Base-by-base conservation (phyloP, 352 stramenopile genomes). In the Phytophthora fragariae region DNA sequence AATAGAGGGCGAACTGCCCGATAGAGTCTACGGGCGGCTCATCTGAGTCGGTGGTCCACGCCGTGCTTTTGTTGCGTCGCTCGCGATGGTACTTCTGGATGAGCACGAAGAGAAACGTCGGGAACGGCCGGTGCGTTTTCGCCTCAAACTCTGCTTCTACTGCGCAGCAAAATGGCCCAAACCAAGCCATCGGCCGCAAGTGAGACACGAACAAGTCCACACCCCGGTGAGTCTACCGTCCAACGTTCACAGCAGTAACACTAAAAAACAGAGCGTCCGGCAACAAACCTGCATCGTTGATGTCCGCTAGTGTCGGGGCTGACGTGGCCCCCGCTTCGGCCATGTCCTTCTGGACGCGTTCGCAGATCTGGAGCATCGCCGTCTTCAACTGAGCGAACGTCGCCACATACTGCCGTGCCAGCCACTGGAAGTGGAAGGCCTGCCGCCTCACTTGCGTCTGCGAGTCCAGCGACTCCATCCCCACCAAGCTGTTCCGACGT, bases 11-110 rank as follows among this genome's bases (percentile, higher is more conserved):
- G 55, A 96, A 95, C 54, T 92, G 80, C 53, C 79, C 88, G 52
- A 96, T 92, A 8, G 88, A 95, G 53, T 96, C 90, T 9, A 96
- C 82, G 0, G 90, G 90, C 35, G 86, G 87, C 57, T 89, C 79
- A 12, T 85, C 66, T 31, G 76, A 92, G 39, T 84, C 80, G 3
- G 76, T 62, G 17, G 72, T 84, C 90, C 90, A 96, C 31, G 59
- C 54, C 6, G 75, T 86, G 19, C 72, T 70, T 67, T 88, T 68
- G 44, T 86, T 80, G 39, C 81, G 82, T 39, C 81, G 80, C 68
- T 96, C 90, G 50, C 80, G 85, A 65, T 94, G 88, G 71, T 94
- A 96, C 77, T 94, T 96, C 57, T 96, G 86, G 57, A 96, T 94
- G 47, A 96, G 75, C 14, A 91, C 72, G 60, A 86, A 81, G 44